Evolutionary conservation across 208 protist species (phyloP).

Genomic region (Leishmania tropica): DNA sequence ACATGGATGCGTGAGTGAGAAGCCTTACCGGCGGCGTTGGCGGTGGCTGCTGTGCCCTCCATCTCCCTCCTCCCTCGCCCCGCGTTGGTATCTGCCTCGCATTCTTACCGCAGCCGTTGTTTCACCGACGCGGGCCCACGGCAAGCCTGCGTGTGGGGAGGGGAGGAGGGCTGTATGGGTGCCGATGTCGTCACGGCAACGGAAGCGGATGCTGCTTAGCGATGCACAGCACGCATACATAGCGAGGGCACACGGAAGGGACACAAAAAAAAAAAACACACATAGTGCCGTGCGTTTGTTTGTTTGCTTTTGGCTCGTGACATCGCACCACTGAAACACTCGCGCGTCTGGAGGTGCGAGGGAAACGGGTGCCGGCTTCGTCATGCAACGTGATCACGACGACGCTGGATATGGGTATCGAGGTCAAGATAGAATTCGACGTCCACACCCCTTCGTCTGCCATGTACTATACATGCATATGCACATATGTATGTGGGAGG

Average conservation of each 20-base stretch:
- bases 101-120: neutral
- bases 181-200: neutral
- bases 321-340: neutral
- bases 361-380: neutral
- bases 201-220: neutral
- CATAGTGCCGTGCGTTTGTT: too few relatives aligned
- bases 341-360: neutral
- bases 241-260: neutral
- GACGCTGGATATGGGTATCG: neutral
- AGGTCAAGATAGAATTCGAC: neutral
- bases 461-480: neutral
- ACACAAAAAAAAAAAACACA: too few relatives aligned
- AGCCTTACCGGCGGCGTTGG: neutral
- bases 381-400: neutral
- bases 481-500: neutral
- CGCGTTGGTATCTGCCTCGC: neutral
- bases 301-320: neutral
- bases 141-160: neutral
- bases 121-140: neutral
- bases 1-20: conserved; percentile 38
- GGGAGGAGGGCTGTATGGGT: neutral
- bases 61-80: neutral
- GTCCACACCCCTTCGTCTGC: neutral
- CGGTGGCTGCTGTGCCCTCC: neutral
- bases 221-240: neutral